phyloP scores from a whole-genome alignment of 1,284 basidiomycete species.

The Cutaneotrichosporon curvatum region DNA sequence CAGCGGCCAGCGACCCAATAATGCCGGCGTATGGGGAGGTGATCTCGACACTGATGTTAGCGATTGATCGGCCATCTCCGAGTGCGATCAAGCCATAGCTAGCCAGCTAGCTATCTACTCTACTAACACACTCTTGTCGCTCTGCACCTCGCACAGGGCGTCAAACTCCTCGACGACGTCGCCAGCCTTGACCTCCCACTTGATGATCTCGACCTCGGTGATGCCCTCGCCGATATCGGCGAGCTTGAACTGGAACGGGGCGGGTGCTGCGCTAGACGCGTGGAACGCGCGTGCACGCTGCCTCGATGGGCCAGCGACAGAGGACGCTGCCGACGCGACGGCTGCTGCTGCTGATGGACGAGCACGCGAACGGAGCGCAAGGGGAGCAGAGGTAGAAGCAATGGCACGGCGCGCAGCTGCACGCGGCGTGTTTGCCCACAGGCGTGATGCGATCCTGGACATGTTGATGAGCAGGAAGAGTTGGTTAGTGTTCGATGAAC shows the following conservation, averaged over 20 bases:
- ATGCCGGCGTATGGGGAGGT: slow-evolving; percentile 80
- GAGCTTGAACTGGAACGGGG: slow-evolving; percentile 60
- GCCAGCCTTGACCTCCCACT: slow-evolving; percentile 67
- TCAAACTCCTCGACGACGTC: slow-evolving; percentile 70
- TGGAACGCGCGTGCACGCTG: slow-evolving; percentile 8
- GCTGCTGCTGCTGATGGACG: no score
- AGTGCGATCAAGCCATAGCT: no score
- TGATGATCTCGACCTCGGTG: slow-evolving; percentile 81
- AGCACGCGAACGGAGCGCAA: background rate
- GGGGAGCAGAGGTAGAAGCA: background rate
- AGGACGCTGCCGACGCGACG: background rate
- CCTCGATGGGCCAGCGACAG: background rate
- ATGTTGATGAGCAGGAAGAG: background rate
- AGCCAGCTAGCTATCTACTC: background rate
- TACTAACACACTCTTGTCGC: slow-evolving; percentile 61
- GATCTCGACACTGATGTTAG: slow-evolving; percentile 66
- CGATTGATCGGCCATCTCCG: no score
- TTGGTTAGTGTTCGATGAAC: no score
- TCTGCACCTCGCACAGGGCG: slow-evolving; percentile 84
- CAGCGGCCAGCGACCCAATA: slow-evolving; percentile 64
- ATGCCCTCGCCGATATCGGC: slow-evolving; percentile 87
- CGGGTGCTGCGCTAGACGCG: slow-evolving; percentile 8
- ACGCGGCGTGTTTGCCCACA: background rate
- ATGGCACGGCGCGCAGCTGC: background rate
- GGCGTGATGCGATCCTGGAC: background rate